A percentile compares a stretch with the other conserved stretches of the same genome.
These are phyloP conservation scores for Sugiyamaella pinicola DNA, from an alignment of 1,139 yeast species.

Conservation along the genomic window DNA sequence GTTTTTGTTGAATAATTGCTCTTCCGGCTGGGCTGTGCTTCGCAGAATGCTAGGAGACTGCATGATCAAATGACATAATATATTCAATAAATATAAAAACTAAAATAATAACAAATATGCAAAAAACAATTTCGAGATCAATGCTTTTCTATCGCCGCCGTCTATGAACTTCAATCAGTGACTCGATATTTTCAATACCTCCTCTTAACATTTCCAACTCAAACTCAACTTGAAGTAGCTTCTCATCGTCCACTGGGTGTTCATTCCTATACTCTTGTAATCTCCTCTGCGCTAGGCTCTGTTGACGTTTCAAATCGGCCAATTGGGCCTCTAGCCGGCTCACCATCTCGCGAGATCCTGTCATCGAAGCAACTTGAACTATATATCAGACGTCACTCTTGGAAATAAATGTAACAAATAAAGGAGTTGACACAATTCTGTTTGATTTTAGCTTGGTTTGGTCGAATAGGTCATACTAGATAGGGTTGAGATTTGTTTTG, in stretches of 20 bases:
- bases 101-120: not conserved
- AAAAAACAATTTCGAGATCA: constrained; percentile 1
- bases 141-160: constrained; percentile 5
- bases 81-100: not conserved
- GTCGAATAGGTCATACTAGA: not conserved
- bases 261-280: constrained; percentile 8
- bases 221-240: constrained; percentile 25
- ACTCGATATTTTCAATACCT: constrained; percentile 27
- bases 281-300: constrained; percentile 14
- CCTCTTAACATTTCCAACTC: constrained; percentile 32
- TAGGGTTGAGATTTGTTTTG: not conserved
- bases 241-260: constrained; percentile 22
- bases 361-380: too few relatives aligned
- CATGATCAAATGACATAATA: not conserved
- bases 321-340: constrained; percentile 17
- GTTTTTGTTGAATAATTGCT: too few relatives aligned
- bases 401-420: too few relatives aligned
- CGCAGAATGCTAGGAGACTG: too few relatives aligned
- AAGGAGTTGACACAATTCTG: too few relatives aligned
- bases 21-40: too few relatives aligned
- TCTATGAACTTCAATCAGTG: constrained; percentile 22
- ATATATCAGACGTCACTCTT: too few relatives aligned
- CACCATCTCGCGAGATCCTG: constrained; percentile 16
- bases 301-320: constrained; percentile 20
- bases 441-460: too few relatives aligned